Evolutionary conservation across 441 rosid species (phyloP), one percentile per base, ranked within the genome.

Genomic region (Jatropha podagrica): DNA sequence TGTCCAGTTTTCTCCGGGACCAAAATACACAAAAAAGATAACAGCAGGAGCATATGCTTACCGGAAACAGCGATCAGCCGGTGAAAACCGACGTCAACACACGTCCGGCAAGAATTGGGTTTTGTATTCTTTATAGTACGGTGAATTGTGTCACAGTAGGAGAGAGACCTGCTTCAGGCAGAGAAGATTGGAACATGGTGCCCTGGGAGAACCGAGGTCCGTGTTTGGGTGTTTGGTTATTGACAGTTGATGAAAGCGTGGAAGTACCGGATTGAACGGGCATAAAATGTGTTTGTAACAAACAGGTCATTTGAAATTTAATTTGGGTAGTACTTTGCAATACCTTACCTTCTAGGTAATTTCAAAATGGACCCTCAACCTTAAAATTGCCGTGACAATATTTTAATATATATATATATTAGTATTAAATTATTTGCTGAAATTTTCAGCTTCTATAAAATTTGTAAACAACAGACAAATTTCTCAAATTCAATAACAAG

Each of bases 31-130:
- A n/a, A 27, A 44, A 40, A 7, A 18, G 20, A 51, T 11, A 48
- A 49, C 38, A 51, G 72, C 41, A 46, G 60, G 15, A 59, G 38
- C 13, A 59, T 62, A 76, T 27, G 64, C 71, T 56, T 66, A 81
- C 83, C 61, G 51, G 66, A 55, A 55, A 78, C 27, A 27, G 44
- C 55, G 69, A 76, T 71, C 69, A 38, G 74, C 49, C 23, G 49
- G 75, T 14, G 20, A 66, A 1, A 32, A 76, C 4, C 49, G 69
- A 56, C 67, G 64, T 68, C 40, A 44, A 64, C 13, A 23, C 26
- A 42, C 26, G 67, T 60, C 73, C 71, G 32, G 46, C 44, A n/a
- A 72, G 51, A 58, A 5, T 41, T 3, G 65, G 52, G 49, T n/a
- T 51, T 48, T 44, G 17, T 6, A 26, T 18, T 78, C 42, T 23